phyloP scores from a whole-genome alignment of 352 stramenopile genomes.

The Globisporangium barbulae region DNA sequence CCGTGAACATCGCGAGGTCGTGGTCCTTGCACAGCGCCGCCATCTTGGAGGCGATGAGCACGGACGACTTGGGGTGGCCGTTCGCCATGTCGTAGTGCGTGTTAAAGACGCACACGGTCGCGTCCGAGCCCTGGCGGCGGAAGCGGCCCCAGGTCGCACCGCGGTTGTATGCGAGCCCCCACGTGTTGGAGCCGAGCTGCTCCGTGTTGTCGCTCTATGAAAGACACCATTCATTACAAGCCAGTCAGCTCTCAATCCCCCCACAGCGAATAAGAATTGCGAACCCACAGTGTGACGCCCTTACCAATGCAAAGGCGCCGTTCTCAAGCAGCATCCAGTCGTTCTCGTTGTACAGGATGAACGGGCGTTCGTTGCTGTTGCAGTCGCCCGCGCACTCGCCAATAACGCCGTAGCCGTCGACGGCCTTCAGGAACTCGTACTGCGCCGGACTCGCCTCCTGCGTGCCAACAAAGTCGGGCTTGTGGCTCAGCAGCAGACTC shows the following conservation, averaged over 20 bases:
- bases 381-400: conserved; percentile 50
- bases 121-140: conserved; percentile 4
- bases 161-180: conserved; percentile 21
- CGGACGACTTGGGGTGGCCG: conserved; percentile 11
- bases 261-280: background rate
- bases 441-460: conserved; percentile 72
- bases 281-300: background rate
- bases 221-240: background rate
- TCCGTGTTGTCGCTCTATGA: conserved; percentile 6
- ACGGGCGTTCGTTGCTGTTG: conserved; percentile 51
- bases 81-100: conserved; percentile 23
- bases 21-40: conserved; percentile 13
- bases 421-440: conserved; percentile 50
- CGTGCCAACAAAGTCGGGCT: conserved; percentile 71
- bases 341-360: conserved; percentile 51
- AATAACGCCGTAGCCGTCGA: conserved; percentile 52
- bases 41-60: conserved; percentile 17
- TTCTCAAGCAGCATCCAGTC: conserved; percentile 53
- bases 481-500: conserved; percentile 43
- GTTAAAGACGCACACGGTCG: conserved; percentile 25
- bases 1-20: conserved; percentile 20
- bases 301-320: conserved; percentile 60
- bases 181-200: conserved; percentile 14
- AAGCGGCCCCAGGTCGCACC: conserved; percentile 20
- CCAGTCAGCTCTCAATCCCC: background rate